phyloP scores from a whole-genome alignment of 192 early-diverging fungal species.

The Chytriomyces sp. region DNA sequence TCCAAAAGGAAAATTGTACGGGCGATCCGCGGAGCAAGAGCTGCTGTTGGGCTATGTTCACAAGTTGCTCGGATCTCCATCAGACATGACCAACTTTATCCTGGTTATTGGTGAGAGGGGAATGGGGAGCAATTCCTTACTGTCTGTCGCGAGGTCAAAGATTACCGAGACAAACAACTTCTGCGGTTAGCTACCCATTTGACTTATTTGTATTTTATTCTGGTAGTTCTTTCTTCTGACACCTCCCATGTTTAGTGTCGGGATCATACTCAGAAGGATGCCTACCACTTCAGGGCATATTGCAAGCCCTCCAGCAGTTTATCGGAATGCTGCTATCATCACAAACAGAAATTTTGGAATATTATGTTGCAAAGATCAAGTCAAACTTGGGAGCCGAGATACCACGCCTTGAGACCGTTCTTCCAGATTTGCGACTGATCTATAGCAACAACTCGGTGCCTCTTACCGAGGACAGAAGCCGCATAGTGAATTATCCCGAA shows the following conservation, averaged over 20 bases:
- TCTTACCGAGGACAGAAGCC: constrained; percentile 6
- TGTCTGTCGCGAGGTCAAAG: constrained; percentile 24
- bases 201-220: neutral
- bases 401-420: constrained; percentile 16
- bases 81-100: constrained; percentile 3
- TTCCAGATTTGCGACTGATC: constrained; percentile 22
- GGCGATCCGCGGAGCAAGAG: constrained; percentile 39
- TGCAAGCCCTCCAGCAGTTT: constrained; percentile 26
- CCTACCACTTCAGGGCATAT: constrained; percentile 21
- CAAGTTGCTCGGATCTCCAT: neutral
- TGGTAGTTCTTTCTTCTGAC: neutral
- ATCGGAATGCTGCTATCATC: constrained; percentile 30
- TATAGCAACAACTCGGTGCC: neutral
- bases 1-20: constrained; percentile 50
- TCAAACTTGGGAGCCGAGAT: neutral
- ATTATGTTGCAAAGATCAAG: constrained; percentile 16
- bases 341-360: constrained; percentile 23
- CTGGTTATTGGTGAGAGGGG: constrained; percentile 27
- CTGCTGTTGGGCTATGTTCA: constrained; percentile 33
- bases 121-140: constrained; percentile 35
- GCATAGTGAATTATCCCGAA: constrained; percentile 13
- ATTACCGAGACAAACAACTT: constrained; percentile 16
- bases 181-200: constrained; percentile 21
- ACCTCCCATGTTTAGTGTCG: neutral
- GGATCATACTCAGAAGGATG: constrained; percentile 22